A percentile compares a stretch with the other conserved stretches of the same genome.
phyloP scores from a whole-genome alignment of 2,329 filamentous ascomycete genomes.

The Xylaria sp. region DNA sequence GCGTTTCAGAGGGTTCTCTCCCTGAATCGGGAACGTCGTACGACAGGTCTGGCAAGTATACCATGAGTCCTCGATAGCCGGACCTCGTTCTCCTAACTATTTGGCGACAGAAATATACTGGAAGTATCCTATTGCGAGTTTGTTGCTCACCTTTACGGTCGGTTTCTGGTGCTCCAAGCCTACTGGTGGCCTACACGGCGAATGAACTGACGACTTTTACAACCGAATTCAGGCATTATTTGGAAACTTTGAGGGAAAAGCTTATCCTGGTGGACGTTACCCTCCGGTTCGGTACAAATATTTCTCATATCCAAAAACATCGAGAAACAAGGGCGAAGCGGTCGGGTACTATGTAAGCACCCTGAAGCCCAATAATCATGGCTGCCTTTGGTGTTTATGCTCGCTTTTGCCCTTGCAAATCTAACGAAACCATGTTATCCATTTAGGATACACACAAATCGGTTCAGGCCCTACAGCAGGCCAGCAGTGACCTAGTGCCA shows the following conservation, averaged over 20 bases:
- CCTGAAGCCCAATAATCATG: background rate
- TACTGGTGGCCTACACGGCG: background rate
- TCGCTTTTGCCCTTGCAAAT: background rate
- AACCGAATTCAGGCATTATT: constrained; percentile 1
- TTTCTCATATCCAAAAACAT: constrained; percentile 8
- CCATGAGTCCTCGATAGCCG: background rate
- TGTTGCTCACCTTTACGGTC: constrained; percentile 8
- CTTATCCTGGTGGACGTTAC: constrained; percentile 1
- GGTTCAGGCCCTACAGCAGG: background rate
- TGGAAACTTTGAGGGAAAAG: constrained; percentile 1
- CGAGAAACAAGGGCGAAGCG: constrained; percentile 3
- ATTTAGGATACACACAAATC: background rate
- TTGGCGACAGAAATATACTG: constrained; percentile 5
- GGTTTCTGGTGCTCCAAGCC: background rate
- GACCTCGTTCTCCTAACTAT: background rate
- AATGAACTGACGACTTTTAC: background rate
- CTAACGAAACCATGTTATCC: background rate
- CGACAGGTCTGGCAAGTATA: background rate
- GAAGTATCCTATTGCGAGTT: constrained; percentile 12
- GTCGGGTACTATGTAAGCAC: constrained; percentile 1
- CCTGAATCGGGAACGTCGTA: background rate
- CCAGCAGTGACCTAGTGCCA: background rate
- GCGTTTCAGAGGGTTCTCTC: background rate
- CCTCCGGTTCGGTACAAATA: constrained; percentile 12
- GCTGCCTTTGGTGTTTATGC: background rate